Evolutionary conservation across 2,329 filamentous ascomycete genomes (phyloP).

Genomic region (Aspergillus unguis): DNA sequence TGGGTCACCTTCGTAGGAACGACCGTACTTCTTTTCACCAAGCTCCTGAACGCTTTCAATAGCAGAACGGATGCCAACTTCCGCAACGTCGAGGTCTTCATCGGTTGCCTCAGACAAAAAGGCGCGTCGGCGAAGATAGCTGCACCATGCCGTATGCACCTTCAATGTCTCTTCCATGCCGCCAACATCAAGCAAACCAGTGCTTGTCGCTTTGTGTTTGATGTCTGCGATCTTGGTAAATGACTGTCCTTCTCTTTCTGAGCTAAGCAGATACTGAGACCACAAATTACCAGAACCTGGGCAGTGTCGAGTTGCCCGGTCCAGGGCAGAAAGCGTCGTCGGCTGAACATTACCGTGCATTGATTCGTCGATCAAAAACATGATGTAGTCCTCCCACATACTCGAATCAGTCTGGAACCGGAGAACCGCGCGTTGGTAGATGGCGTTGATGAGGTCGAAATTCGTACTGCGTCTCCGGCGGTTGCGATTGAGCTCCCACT

Average conservation of each 20-base stretch:
- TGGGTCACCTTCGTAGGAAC: conserved; percentile 79
- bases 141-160: conserved; percentile 92
- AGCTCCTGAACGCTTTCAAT: conserved; percentile 78
- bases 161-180: conserved; percentile 86
- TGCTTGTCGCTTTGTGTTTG: conserved; percentile 87
- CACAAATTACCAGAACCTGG: conserved; percentile 90
- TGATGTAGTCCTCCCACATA: conserved; percentile 80
- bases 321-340: conserved; percentile 65
- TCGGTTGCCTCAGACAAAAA: conserved; percentile 70
- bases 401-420: conserved; percentile 69
- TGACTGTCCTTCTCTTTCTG: conserved; percentile 71
- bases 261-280: conserved; percentile 81
- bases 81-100: conserved; percentile 83
- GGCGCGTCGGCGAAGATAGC: conserved; percentile 81
- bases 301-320: conserved; percentile 82
- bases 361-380: conserved; percentile 62
- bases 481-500: conserved; percentile 72
- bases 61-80: conserved; percentile 81
- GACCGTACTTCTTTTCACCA: conserved; percentile 72
- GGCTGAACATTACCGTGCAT: conserved; percentile 45
- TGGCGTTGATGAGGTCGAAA: conserved; percentile 54
- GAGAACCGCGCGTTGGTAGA: conserved; percentile 76
- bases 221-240: conserved; percentile 82
- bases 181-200: conserved; percentile 76
- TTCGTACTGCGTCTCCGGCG: conserved; percentile 55